Conservation (phyloP, 164 flowering plant species). For the Stephania cephalantha region DNA sequence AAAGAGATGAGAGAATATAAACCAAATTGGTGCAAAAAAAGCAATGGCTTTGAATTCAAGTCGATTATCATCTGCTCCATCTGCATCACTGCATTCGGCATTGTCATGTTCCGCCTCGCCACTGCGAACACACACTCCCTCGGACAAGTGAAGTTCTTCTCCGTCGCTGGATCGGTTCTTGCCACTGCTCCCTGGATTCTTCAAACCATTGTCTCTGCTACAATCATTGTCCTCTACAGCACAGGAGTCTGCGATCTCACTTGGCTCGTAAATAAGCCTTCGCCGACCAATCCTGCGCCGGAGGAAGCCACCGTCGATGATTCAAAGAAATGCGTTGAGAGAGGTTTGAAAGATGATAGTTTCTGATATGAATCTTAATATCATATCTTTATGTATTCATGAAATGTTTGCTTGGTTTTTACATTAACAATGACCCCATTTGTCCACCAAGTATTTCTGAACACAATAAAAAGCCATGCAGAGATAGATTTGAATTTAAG, state of each 20-base stretch:
- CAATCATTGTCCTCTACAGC: background rate
- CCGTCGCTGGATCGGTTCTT: background rate
- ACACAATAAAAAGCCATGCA: no score
- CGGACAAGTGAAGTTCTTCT: background rate
- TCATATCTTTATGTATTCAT: no score
- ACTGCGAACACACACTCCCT: background rate
- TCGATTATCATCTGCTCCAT: background rate
- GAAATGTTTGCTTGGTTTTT: no score
- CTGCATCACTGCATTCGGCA: background rate
- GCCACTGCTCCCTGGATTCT: background rate
- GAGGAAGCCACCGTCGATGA: no score
- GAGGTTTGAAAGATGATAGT: no score
- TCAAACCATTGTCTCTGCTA: background rate
- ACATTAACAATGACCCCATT: no score
- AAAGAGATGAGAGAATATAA: background rate
- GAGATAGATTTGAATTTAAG: no score
- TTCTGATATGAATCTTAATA: no score
- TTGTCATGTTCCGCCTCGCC: conserved; percentile 1
- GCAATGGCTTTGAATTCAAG: background rate
- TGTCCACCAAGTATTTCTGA: no score
- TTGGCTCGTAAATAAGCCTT: background rate
- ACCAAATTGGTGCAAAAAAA: background rate
- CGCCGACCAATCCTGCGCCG: background rate
- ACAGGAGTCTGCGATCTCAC: background rate
- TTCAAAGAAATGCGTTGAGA: no score